A percentile compares a stretch with the other conserved stretches of the same genome.
phyloP scores from a whole-genome alignment of 1,139 yeast genomes.

The Arxiozyma bovina region DNA sequence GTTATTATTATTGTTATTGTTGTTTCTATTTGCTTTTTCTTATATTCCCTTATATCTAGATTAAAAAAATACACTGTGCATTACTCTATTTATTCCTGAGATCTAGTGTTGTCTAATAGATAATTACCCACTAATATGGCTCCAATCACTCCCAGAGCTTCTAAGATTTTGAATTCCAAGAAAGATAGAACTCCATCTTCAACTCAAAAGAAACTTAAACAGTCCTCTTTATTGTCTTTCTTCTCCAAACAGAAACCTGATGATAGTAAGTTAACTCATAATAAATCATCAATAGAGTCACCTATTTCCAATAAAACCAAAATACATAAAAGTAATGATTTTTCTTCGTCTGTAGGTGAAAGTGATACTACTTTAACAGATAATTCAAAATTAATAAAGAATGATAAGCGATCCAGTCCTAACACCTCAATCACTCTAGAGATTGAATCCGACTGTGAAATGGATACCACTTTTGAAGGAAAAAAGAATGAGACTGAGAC shows the following conservation, averaged over 20 bases:
- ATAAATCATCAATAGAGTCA: not conserved
- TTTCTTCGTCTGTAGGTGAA: not conserved
- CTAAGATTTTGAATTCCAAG: constrained; percentile 8
- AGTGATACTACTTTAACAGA: not conserved
- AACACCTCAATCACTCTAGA: not conserved
- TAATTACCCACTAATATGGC: constrained; percentile 7
- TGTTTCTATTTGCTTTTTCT: no score
- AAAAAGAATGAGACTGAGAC: not conserved
- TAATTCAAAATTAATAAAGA: not conserved
- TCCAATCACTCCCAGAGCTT: constrained; percentile 20
- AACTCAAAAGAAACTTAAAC: constrained; percentile 39
- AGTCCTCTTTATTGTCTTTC: constrained; percentile 49
- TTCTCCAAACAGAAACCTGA: constrained; percentile 31
- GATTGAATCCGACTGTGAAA: not conserved
- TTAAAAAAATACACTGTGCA: not conserved
- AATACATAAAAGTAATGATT: not conserved
- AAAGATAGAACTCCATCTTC: constrained; percentile 21
- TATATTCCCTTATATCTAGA: no score
- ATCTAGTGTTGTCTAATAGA: not conserved
- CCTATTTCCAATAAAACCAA: constrained; percentile 17
- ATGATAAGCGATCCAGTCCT: not conserved
- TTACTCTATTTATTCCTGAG: not conserved
- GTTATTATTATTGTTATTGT: no score
- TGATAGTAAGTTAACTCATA: not conserved
- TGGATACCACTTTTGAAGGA: constrained; percentile 3